Base-by-base conservation (phyloP, 495 filamentous ascomycete species). In the Neurospora africana region DNA sequence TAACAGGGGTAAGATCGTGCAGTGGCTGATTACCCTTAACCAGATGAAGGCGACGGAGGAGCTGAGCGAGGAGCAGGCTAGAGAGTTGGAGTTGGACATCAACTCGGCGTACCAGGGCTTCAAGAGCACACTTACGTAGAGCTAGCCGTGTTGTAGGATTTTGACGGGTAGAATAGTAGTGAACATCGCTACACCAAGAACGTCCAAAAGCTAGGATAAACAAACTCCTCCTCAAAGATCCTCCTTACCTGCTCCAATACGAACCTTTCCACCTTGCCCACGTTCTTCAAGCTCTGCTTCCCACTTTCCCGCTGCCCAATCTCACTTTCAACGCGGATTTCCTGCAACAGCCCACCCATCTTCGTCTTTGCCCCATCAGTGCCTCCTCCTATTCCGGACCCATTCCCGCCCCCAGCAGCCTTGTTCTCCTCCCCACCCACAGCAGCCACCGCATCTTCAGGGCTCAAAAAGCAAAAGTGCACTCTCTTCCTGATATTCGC, bases 181-280 rank as follows among this genome's bases (percentile, higher is more conserved):
- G 58, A 38, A 19, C 19, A 27, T 21, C 53, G 9, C 79, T 69
- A 98, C 10, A 99, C 89, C 72, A 99, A 82, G 79, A 98, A 97
- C 2, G 95, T 99, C 93, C 94, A 98, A 81, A 93, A 98, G 79
- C 94, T 97, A 44, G 95, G 95, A 83, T 94, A 99, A 30, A 99
- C 94, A 79, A 99, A 92, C 80, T 99, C 95, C 78, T 98, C 95
- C 81, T 99, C 95, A 77, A 99, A 98, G 72, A 98, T 97, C 71
- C 94, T 88, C 72, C 95, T 89, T 40, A 99, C 95, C 79, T 98
- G 96, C 79, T 97, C 95, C 30, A 99, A 86, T 67, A 99, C 93
- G 79, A 99, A 99, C 73, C 93, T 90, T 83, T 99, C 95, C 43
- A 99, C 95, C 83, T 99, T 99, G 21, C 96, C 94, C 43, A 99